These are phyloP conservation scores for Gryganskiella cystojenkinii DNA, from an alignment of 192 early-diverging fungal species.

Conservation along the genomic window DNA sequence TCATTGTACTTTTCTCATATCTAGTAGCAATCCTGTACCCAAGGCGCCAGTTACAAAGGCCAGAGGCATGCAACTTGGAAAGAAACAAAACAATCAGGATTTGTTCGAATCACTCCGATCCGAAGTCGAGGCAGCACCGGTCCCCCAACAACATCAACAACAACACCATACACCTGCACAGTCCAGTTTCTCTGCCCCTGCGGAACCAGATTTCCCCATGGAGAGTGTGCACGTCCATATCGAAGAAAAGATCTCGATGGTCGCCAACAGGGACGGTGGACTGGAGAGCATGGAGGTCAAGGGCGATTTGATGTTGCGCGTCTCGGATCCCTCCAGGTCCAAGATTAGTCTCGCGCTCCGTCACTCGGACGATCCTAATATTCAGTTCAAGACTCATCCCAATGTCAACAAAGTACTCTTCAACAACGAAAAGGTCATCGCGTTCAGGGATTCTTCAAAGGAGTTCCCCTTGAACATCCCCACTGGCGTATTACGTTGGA, in stretches of 20 bases:
- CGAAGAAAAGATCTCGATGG: constrained; percentile 88
- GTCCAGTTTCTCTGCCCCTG: constrained; percentile 31
- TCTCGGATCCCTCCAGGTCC: constrained; percentile 73
- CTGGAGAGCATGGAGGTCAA: constrained; percentile 94
- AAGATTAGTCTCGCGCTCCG: constrained; percentile 73
- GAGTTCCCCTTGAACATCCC: constrained; percentile 90
- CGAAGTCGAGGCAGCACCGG: constrained; percentile 70
- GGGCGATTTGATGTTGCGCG: constrained; percentile 86
- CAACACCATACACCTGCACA: constrained; percentile 19
- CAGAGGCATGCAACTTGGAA: constrained; percentile 96
- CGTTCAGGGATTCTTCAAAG: constrained; percentile 82
- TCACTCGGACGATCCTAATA: constrained; percentile 66
- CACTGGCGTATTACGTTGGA: constrained; percentile 91
- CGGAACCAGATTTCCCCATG: constrained; percentile 55
- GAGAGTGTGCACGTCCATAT: constrained; percentile 88
- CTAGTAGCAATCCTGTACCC: constrained; percentile 47
- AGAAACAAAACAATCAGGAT: constrained; percentile 84
- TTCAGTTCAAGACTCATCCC: constrained; percentile 98
- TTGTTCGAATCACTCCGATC: constrained; percentile 85
- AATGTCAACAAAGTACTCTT: constrained; percentile 95
- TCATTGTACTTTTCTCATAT: background rate
- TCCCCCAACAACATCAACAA: constrained; percentile 21
- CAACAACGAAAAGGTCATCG: constrained; percentile 73
- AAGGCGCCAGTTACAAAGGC: constrained; percentile 61
- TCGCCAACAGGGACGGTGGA: constrained; percentile 91